Percentiles rank a stretch among this genome's conserved stretches.
Evolutionary conservation across 2,329 filamentous ascomycete genomes (phyloP).

Genomic region (Fusarium anguioides): DNA sequence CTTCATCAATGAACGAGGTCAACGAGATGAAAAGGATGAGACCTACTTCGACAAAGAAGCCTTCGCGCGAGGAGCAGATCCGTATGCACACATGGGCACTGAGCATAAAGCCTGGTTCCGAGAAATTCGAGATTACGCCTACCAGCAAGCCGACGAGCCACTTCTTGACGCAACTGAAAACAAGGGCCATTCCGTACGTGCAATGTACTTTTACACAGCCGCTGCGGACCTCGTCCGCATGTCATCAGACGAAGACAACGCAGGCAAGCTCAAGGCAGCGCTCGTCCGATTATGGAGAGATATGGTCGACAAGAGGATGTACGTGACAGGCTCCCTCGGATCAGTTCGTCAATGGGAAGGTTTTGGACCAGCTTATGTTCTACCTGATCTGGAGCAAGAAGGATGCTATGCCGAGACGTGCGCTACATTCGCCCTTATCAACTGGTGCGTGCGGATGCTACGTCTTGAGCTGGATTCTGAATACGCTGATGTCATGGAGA

Average conservation of each 20-base stretch:
- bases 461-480: too few relatives aligned
- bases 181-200: constrained; percentile 66
- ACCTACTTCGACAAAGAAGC: constrained; percentile 69
- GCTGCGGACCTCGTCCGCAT: constrained; percentile 62
- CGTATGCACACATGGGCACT: constrained; percentile 66
- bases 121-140: constrained; percentile 46
- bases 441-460: too few relatives aligned
- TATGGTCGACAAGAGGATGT: constrained; percentile 72
- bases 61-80: constrained; percentile 59
- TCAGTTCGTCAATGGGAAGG: constrained; percentile 45
- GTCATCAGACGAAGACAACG: constrained; percentile 37
- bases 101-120: constrained; percentile 43
- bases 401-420: too few relatives aligned
- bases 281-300: constrained; percentile 66
- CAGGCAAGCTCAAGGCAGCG: constrained; percentile 43
- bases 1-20: constrained; percentile 44
- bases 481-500: too few relatives aligned
- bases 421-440: too few relatives aligned
- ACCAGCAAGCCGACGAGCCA: too few relatives aligned
- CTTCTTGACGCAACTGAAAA: too few relatives aligned
- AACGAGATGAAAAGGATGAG: constrained; percentile 62
- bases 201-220: constrained; percentile 69
- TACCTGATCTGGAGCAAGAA: too few relatives aligned
- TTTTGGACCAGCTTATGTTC: too few relatives aligned
- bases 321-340: constrained; percentile 70